Base-by-base conservation (phyloP, 805 yeast genomes). In the Hanseniaspora clermontiae region DNA sequence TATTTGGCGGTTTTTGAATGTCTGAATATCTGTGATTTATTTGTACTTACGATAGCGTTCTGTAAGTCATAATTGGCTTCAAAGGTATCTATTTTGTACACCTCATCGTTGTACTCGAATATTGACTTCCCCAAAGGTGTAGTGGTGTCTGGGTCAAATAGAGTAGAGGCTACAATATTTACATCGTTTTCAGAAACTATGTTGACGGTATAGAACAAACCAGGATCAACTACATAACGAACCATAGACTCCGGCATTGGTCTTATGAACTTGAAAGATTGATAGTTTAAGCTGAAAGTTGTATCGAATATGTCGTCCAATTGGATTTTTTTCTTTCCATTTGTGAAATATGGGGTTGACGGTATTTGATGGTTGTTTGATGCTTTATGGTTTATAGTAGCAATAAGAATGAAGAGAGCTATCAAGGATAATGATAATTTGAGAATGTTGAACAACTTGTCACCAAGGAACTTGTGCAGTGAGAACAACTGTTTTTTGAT, bases 1-100 rank as follows among this genome's bases (percentile, higher is more conserved):
- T 78, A 84, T 24, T 69, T 61, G 0, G 83, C 83, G 43, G 67
- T 69, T 0, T 81, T 70, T 0, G 95, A 87, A 65, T 87, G 88
- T 60, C 96, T 76, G 77, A 82, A 87, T 62, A 81, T 77, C 34
- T 65, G 63, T 14, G 66, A 64, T 12, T 59, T 57, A 56, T 86
- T 77, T 0, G 93, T 75, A 5, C 69, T 68, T 1, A 88, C 65
- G 12, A 91, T 65, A 1, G 81, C 83, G 62, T 70, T 75, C 24
- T 74, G 68, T 19, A 76, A 66, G 10, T 73, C 65, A 42, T 73
- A 70, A 60, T 77, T 79, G 8, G 82, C 68, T 5, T 74, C 68
- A 12, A 74, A 63, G 0, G 70, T 61, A 7, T 74, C 72, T 1
- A 83, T 71, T 0, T 59, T 49, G 47, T 78, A 66, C 1, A 66